phyloP scores from a whole-genome alignment of 2,329 filamentous ascomycete species.

The Sclerotinia trifoliorum region DNA sequence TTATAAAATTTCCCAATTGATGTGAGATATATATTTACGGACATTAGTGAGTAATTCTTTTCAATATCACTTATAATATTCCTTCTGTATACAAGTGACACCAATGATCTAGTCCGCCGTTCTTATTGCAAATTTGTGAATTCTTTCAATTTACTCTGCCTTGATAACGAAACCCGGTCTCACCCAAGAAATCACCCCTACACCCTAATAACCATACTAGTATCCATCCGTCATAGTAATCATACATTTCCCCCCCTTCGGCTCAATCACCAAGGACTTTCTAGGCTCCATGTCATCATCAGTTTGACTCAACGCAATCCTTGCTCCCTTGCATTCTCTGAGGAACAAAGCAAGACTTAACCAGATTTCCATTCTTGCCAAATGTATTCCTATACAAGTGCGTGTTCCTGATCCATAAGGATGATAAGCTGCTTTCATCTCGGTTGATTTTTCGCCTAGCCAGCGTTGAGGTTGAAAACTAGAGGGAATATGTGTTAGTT shows the following conservation, averaged over 20 bases:
- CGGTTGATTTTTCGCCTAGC: background rate
- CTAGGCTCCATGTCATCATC: background rate
- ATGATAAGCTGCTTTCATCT: background rate
- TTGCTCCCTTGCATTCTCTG: background rate
- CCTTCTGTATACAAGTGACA: too few species aligned
- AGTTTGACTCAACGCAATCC: background rate
- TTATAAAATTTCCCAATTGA: too few species aligned
- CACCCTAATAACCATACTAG: background rate
- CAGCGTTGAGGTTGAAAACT: slow-evolving; percentile 3
- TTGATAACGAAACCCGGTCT: too few species aligned
- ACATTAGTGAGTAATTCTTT: too few species aligned
- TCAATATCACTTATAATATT: too few species aligned
- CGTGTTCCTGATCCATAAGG: slow-evolving; percentile 8
- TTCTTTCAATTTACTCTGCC: too few species aligned
- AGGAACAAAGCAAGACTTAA: background rate
- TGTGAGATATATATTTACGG: too few species aligned
- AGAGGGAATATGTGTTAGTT: background rate
- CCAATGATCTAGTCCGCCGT: too few species aligned
- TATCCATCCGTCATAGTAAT: background rate
- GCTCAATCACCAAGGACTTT: background rate
- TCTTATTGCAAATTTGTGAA: too few species aligned
- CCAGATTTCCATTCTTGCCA: slow-evolving; percentile 6
- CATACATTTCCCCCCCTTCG: background rate
- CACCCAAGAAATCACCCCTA: too few species aligned
- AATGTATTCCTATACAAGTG: background rate